Conservation (phyloP, 2,329 filamentous ascomycete genomes). For the Xylariaceae sp. region DNA sequence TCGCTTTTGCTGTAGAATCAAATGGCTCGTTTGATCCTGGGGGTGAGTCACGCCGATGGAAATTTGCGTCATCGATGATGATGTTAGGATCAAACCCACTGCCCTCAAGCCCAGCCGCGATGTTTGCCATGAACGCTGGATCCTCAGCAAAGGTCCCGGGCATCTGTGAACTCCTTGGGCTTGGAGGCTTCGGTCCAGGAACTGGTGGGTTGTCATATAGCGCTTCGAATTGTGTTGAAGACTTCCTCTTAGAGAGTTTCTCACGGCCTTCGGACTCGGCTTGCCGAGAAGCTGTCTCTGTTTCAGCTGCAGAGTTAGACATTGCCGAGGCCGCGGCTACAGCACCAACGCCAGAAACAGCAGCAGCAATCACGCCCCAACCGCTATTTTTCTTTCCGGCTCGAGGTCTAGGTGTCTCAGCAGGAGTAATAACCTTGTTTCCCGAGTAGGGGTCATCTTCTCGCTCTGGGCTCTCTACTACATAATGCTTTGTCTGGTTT, state of each 20-base stretch:
- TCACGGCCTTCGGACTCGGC: constrained; percentile 29
- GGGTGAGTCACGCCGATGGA: constrained; percentile 67
- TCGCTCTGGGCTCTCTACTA: constrained; percentile 62
- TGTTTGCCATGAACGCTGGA: constrained; percentile 70
- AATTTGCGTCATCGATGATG: constrained; percentile 69
- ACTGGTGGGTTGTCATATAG: constrained; percentile 53
- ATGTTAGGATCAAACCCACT: constrained; percentile 74
- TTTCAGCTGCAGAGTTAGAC: constrained; percentile 22
- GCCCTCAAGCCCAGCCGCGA: constrained; percentile 72
- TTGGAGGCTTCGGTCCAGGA: constrained; percentile 63
- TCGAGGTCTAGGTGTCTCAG: constrained; percentile 38
- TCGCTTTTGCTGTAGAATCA: constrained; percentile 18
- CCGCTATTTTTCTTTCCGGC: constrained; percentile 50
- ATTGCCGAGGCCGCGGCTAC: constrained; percentile 41
- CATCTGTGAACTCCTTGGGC: constrained; percentile 56
- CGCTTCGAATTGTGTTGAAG: constrained; percentile 45
- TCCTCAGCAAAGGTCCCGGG: constrained; percentile 72
- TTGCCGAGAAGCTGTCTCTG: constrained; percentile 23
- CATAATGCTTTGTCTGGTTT: constrained; percentile 68
- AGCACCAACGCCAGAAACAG: constrained; percentile 51
- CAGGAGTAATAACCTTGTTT: constrained; percentile 39
- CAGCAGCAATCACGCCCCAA: constrained; percentile 61
- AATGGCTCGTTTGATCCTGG: constrained; percentile 64
- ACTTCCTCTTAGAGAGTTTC: constrained; percentile 39
- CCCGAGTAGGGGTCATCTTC: constrained; percentile 39